Evolutionary conservation across 139 green algal genomes (phyloP).

Genomic region (Haematococcus sp.): DNA sequence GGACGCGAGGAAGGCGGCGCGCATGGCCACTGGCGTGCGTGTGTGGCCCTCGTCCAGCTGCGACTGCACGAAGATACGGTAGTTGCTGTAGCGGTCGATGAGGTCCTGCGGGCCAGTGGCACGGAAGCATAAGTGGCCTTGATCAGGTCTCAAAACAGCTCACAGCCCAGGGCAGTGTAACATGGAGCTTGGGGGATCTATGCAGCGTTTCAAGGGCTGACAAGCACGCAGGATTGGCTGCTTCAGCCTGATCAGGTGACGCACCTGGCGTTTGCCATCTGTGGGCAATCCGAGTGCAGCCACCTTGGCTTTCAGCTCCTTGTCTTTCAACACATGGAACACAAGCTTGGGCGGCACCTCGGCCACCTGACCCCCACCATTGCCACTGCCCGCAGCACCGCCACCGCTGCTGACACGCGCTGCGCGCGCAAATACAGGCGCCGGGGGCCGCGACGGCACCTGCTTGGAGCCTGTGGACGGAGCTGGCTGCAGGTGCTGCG

Average conservation of each 20-base stretch:
- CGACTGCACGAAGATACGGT: constrained; percentile 14
- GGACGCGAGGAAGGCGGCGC: neutral
- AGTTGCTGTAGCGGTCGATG: constrained; percentile 3
- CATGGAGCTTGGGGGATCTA: neutral
- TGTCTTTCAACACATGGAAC: constrained; percentile 37
- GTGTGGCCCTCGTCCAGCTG: constrained; percentile 12
- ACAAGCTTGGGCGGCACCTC: constrained; percentile 31
- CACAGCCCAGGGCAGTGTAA: neutral
- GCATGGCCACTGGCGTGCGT: neutral
- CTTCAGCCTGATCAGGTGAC: neutral
- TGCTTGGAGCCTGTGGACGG: neutral
- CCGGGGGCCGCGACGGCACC: neutral
- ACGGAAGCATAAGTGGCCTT: neutral
- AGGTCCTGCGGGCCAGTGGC: neutral
- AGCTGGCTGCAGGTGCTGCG: constrained; percentile 1
- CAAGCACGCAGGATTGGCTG: too few species aligned
- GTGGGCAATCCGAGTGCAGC: constrained; percentile 15
- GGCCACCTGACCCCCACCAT: too few species aligned
- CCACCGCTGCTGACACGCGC: neutral
- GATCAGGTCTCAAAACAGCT: neutral
- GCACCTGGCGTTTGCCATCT: constrained; percentile 21
- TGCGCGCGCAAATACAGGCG: too few species aligned
- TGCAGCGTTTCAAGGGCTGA: neutral
- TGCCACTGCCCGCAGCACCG: neutral
- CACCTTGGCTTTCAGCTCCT: constrained; percentile 23